Percentiles rank a stretch among this genome's conserved stretches.
Conservation (phyloP, 2,329 filamentous ascomycete genomes). For the Falciphora oryzae region DNA sequence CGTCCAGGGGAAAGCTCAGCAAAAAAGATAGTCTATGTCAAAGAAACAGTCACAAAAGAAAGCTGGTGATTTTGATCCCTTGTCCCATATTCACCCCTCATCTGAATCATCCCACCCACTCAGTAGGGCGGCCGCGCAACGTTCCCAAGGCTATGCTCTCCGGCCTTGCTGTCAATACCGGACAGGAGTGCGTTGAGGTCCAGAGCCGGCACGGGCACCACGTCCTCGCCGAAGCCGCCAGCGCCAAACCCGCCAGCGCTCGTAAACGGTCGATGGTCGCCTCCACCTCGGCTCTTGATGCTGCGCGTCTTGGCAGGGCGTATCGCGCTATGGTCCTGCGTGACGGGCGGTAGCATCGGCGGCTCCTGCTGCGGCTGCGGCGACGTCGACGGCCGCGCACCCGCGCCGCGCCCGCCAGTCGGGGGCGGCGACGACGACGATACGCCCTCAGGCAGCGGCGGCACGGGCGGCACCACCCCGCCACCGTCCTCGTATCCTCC, state of each 20-base stretch:
- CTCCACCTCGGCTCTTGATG: conserved; percentile 35
- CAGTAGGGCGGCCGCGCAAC: conserved; percentile 45
- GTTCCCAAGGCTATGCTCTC: conserved; percentile 39
- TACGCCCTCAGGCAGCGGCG: conserved; percentile 40
- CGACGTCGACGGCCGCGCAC: not conserved
- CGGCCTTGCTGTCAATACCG: conserved; percentile 43
- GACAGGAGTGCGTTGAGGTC: conserved; percentile 44
- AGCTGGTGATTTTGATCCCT: not conserved
- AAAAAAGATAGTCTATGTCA: not conserved
- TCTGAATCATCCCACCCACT: conserved; percentile 4
- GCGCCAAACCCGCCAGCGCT: not conserved
- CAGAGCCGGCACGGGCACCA: conserved; percentile 29
- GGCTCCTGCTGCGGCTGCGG: conserved; percentile 9
- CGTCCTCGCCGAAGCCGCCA: conserved; percentile 17
- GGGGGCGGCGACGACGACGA: conserved; percentile 1
- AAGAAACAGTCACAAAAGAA: conserved; percentile 1
- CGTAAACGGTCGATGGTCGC: conserved; percentile 25
- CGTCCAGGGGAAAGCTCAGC: not conserved
- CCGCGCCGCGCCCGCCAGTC: conserved; percentile 5
- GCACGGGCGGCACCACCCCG: conserved; percentile 48
- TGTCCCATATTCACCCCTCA: not conserved
- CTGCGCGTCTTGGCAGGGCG: conserved; percentile 27
- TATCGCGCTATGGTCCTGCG: conserved; percentile 14
- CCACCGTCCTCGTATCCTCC: conserved; percentile 24
- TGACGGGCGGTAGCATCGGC: conserved; percentile 5